These are phyloP conservation scores for Saururus chinensis DNA, from an alignment of 164 flowering plant genomes.

Conservation along the genomic window DNA sequence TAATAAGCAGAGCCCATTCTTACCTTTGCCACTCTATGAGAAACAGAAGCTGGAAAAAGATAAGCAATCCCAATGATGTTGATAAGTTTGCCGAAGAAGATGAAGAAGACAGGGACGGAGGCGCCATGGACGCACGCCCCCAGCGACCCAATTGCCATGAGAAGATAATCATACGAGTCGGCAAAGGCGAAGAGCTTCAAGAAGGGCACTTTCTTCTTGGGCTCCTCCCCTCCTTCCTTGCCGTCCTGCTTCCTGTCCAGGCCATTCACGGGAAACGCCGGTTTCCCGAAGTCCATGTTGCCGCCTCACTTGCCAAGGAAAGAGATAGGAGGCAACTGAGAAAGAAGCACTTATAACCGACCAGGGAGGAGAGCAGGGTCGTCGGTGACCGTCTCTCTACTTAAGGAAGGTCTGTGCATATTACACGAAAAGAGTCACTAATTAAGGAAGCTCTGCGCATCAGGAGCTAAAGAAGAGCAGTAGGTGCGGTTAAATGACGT, in stretches of 20 bases:
- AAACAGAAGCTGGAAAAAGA: constrained; percentile 63
- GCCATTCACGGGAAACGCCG: constrained; percentile 1
- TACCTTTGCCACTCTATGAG: constrained; percentile 86
- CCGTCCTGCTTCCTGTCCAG: constrained; percentile 8
- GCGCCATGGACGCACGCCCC: constrained; percentile 88
- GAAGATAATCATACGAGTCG: constrained; percentile 56
- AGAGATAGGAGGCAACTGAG: background rate
- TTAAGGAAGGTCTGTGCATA: no score
- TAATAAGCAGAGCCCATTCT: background rate
- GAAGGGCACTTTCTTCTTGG: constrained; percentile 37
- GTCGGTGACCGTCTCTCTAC: no score
- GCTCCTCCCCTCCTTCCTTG: constrained; percentile 8
- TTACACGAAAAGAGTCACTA: no score
- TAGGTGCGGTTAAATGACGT: no score
- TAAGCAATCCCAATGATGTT: constrained; percentile 73
- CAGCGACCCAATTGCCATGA: constrained; percentile 72
- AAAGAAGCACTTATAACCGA: background rate
- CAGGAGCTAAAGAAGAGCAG: no score
- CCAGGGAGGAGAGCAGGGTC: background rate
- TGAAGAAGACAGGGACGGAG: constrained; percentile 90
- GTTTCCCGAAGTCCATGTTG: background rate
- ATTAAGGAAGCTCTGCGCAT: no score
- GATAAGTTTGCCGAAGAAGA: constrained; percentile 82
- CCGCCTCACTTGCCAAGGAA: background rate
- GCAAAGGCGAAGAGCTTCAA: constrained; percentile 73